Conservation (phyloP, 2,329 filamentous ascomycete species). For the Neofusicoccum sp. region DNA sequence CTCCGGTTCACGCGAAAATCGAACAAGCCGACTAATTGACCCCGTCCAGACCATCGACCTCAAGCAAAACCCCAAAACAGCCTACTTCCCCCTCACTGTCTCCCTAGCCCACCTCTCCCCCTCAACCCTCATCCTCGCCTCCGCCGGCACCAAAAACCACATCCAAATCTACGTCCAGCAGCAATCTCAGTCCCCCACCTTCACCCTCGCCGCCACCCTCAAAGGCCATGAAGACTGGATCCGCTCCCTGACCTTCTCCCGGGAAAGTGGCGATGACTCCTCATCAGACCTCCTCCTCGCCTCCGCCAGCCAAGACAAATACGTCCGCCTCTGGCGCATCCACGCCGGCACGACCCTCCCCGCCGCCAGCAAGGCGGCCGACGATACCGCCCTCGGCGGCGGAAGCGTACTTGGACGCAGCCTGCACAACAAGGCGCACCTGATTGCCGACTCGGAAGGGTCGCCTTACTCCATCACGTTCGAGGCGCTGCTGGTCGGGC, state of each 20-base stretch:
- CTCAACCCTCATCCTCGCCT: slow-evolving; percentile 69
- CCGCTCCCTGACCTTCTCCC: slow-evolving; percentile 76
- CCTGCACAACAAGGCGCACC: slow-evolving; percentile 86
- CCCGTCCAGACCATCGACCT: slow-evolving; percentile 31
- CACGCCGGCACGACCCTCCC: slow-evolving; percentile 70
- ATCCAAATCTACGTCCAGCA: slow-evolving; percentile 77
- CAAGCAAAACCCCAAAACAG: slow-evolving; percentile 64
- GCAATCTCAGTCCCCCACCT: slow-evolving; percentile 49
- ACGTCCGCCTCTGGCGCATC: slow-evolving; percentile 89
- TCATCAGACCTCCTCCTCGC: slow-evolving; percentile 76
- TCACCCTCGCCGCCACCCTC: slow-evolving; percentile 74
- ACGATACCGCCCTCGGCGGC: slow-evolving; percentile 59
- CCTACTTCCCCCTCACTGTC: slow-evolving; percentile 79
- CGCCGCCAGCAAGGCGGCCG: slow-evolving; percentile 55
- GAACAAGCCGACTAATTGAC: not conserved
- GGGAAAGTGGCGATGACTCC: slow-evolving; percentile 55
- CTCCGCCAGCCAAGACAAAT: slow-evolving; percentile 96
- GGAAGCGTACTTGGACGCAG: slow-evolving; percentile 61
- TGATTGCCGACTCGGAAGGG: slow-evolving; percentile 60
- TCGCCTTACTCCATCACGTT: slow-evolving; percentile 82
- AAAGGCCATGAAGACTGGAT: slow-evolving; percentile 95
- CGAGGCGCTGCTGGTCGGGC: slow-evolving; percentile 88
- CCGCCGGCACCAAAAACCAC: slow-evolving; percentile 80
- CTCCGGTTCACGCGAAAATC: not conserved
- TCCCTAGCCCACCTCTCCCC: slow-evolving; percentile 66